These are phyloP conservation scores for Colletotrichum acutatum DNA, from an alignment of 2,329 filamentous ascomycete species.

Conservation along the genomic window DNA sequence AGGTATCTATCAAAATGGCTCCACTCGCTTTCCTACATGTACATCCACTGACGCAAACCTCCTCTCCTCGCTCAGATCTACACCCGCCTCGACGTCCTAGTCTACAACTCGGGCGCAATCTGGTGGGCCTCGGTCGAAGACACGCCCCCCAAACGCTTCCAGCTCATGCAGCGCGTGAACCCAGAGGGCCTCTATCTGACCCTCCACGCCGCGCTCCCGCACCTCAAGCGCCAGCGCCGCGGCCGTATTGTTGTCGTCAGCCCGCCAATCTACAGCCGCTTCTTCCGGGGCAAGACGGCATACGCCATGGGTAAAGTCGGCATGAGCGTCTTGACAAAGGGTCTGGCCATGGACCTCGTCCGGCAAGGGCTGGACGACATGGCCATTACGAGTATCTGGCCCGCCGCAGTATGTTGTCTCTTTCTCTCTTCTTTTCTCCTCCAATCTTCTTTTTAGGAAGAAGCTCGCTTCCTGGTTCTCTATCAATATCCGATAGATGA, in stretches of 20 bases:
- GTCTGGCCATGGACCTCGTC: constrained; percentile 83
- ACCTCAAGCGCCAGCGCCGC: constrained; percentile 63
- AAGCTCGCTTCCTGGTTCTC: neutral
- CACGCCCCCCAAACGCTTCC: constrained; percentile 78
- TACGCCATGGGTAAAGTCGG: constrained; percentile 84
- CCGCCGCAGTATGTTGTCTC: constrained; percentile 69
- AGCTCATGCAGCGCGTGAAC: constrained; percentile 81
- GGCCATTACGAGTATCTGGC: constrained; percentile 87
- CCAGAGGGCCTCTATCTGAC: constrained; percentile 79
- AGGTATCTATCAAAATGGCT: constrained; percentile 45
- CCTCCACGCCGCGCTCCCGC: constrained; percentile 75
- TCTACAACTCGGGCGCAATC: constrained; percentile 89
- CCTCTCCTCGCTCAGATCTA: constrained; percentile 54
- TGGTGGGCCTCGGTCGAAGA: constrained; percentile 83
- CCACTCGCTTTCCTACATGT: no score
- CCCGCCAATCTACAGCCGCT: constrained; percentile 86
- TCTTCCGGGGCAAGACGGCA: constrained; percentile 86
- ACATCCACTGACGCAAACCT: neutral
- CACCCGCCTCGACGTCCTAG: constrained; percentile 75
- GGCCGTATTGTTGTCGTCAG: constrained; percentile 82
- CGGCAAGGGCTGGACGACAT: constrained; percentile 73
- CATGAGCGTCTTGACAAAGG: constrained; percentile 86
- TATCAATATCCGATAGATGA: neutral
- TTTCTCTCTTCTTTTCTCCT: neutral
- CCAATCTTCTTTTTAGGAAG: neutral